Conservation (phyloP, 208 protist genomes). For the Trypanosomatidae sp. region DNA sequence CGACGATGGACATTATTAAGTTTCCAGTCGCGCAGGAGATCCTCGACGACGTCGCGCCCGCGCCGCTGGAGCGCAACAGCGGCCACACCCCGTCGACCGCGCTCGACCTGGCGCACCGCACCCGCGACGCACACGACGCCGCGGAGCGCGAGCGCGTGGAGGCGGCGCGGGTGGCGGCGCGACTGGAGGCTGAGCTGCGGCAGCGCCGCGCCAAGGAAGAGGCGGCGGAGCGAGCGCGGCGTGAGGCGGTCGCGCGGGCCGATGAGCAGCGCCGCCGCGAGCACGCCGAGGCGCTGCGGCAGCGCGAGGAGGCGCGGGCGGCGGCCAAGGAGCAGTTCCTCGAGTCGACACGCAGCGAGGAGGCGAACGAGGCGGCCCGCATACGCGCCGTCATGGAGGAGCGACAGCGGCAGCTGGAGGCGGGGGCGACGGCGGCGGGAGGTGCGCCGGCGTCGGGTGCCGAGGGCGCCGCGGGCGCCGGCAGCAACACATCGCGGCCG, state of each 20-base stretch:
- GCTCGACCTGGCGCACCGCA: too few relatives aligned
- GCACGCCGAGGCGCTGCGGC: constrained; percentile 10
- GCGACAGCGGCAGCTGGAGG: constrained; percentile 9
- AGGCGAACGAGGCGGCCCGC: constrained; percentile 26
- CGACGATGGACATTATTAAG: constrained; percentile 38
- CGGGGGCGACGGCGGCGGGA: constrained; percentile 2
- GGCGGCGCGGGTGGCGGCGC: constrained; percentile 5
- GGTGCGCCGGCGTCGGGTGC: constrained; percentile 7
- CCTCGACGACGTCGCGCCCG: constrained; percentile 16
- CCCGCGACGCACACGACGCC: constrained; percentile 4
- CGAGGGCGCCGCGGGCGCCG: too few relatives aligned
- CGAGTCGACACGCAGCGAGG: constrained; percentile 11
- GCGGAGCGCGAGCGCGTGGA: constrained; percentile 9
- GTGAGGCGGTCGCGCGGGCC: constrained; percentile 15
- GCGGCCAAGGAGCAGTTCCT: constrained; percentile 26
- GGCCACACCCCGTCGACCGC: too few relatives aligned
- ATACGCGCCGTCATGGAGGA: constrained; percentile 18
- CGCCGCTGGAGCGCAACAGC: background rate
- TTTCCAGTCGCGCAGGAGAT: constrained; percentile 54
- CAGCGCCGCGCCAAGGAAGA: constrained; percentile 11
- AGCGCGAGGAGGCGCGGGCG: constrained; percentile 14
- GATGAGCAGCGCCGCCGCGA: constrained; percentile 21
- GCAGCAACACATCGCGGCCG: too few relatives aligned
- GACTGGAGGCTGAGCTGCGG: constrained; percentile 12
- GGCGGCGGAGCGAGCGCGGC: constrained; percentile 13